Conservation (phyloP, 208 protist genomes). For the Leishmania turanica region DNA sequence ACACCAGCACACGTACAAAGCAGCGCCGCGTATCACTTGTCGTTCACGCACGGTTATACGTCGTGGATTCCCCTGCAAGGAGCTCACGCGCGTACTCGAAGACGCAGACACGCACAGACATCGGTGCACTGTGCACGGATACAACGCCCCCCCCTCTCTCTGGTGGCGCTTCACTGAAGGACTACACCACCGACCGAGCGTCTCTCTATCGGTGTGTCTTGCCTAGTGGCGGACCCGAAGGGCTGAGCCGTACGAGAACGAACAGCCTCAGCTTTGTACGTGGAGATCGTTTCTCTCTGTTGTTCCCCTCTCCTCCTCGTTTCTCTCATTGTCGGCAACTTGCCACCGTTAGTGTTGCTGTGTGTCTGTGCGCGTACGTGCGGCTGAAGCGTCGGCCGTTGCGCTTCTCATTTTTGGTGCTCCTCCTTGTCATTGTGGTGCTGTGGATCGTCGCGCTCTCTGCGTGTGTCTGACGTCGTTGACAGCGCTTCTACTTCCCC, state of each 20-base stretch:
- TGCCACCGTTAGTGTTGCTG: background rate
- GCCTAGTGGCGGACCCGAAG: background rate
- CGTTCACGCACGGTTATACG: background rate
- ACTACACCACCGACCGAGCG: background rate
- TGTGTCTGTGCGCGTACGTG: background rate
- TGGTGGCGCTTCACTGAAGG: background rate
- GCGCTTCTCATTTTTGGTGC: background rate
- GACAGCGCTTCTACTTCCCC: background rate
- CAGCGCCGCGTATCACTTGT: background rate
- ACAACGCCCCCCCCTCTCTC: background rate
- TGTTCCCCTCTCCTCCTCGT: background rate
- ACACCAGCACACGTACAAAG: background rate
- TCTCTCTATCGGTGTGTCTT: background rate
- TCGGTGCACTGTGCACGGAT: background rate
- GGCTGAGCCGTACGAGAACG: background rate
- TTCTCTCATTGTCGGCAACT: background rate
- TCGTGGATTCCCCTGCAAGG: background rate
- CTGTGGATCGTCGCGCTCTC: background rate
- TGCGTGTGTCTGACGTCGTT: background rate
- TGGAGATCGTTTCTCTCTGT: background rate
- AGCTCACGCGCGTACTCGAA: background rate
- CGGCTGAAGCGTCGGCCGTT: background rate
- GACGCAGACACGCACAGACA: background rate
- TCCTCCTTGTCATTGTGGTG: background rate
- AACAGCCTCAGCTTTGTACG: background rate